A percentile compares a stretch with the other conserved stretches of the same genome.
Evolutionary conservation across 495 filamentous ascomycete species (phyloP).

Genomic region (Penicillium odoratum): DNA sequence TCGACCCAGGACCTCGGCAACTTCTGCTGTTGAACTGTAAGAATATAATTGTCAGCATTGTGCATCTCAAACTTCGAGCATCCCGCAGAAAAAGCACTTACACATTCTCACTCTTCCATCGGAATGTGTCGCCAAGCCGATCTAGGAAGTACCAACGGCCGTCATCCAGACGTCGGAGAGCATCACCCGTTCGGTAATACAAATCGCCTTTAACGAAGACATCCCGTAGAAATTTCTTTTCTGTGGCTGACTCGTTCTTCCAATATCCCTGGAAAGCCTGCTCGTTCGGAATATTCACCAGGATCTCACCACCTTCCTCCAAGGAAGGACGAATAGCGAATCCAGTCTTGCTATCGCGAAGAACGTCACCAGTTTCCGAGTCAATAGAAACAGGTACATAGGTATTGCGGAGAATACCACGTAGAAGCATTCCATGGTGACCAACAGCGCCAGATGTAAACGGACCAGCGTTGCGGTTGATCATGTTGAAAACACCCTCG

Average conservation of each 20-base stretch:
- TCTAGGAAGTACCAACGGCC: slow-evolving; percentile 81
- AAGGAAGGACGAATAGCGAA: slow-evolving; percentile 63
- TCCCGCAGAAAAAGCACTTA: slow-evolving; percentile 24
- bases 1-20: slow-evolving; percentile 64
- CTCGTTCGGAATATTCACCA: slow-evolving; percentile 63
- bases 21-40: slow-evolving; percentile 63
- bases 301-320: slow-evolving; percentile 71
- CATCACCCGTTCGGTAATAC: slow-evolving; percentile 76
- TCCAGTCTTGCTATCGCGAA: slow-evolving; percentile 63
- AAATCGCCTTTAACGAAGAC: slow-evolving; percentile 74
- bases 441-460: slow-evolving; percentile 66
- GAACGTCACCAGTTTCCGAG: slow-evolving; percentile 62
- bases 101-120: slow-evolving; percentile 86
- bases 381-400: slow-evolving; percentile 70
- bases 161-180: slow-evolving; percentile 61
- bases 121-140: slow-evolving; percentile 74
- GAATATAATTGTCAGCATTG: background rate
- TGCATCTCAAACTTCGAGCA: too few species aligned
- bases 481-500: slow-evolving; percentile 60
- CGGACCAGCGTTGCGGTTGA: slow-evolving; percentile 59
- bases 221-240: slow-evolving; percentile 67
- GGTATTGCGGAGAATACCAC: slow-evolving; percentile 47
- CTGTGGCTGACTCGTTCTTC: slow-evolving; percentile 62
- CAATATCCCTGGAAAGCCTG: slow-evolving; percentile 69
- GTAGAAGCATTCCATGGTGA: slow-evolving; percentile 64